A percentile compares a stretch with the other conserved stretches of the same genome.
Evolutionary conservation across 2,329 filamentous ascomycete genomes (phyloP).

Genomic region (Acrodontium crateriforme): DNA sequence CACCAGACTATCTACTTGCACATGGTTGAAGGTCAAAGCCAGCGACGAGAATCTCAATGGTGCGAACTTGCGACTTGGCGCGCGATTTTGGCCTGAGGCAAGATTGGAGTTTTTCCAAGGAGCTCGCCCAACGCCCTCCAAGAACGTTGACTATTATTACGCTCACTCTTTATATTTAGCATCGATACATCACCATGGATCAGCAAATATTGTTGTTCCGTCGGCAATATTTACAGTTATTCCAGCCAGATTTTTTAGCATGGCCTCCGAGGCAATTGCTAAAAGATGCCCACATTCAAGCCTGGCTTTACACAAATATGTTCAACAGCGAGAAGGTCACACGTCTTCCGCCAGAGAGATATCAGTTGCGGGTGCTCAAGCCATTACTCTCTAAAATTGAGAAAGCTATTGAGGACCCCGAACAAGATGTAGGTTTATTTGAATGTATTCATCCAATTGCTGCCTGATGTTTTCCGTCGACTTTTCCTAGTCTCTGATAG

Average conservation of each 20-base stretch:
- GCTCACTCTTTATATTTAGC: no score
- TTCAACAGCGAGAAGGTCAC: constrained; percentile 46
- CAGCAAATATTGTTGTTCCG: constrained; percentile 38
- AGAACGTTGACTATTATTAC: no score
- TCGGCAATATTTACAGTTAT: constrained; percentile 67
- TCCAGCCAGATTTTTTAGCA: constrained; percentile 44
- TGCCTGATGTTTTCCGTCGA: constrained; percentile 3
- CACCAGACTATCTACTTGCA: constrained; percentile 18
- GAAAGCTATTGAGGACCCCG: constrained; percentile 61
- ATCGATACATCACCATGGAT: no score
- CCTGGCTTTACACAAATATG: constrained; percentile 49
- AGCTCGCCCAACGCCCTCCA: no score
- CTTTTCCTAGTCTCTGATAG: constrained; percentile 13
- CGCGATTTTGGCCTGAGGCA: no score
- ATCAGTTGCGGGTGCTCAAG: constrained; percentile 61
- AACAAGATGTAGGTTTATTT: constrained; percentile 61
- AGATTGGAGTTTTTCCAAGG: no score
- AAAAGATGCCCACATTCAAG: constrained; percentile 48
- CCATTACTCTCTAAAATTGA: constrained; percentile 58
- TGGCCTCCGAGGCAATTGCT: constrained; percentile 50
- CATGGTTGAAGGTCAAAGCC: no score
- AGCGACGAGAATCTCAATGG: no score
- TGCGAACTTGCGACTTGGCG: no score
- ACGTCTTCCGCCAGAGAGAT: constrained; percentile 51
- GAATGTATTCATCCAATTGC: not conserved